Percentiles rank a stretch among this genome's conserved stretches.
Conservation (phyloP, 2,329 filamentous ascomycete genomes). For the Trichoderma harzianum region DNA sequence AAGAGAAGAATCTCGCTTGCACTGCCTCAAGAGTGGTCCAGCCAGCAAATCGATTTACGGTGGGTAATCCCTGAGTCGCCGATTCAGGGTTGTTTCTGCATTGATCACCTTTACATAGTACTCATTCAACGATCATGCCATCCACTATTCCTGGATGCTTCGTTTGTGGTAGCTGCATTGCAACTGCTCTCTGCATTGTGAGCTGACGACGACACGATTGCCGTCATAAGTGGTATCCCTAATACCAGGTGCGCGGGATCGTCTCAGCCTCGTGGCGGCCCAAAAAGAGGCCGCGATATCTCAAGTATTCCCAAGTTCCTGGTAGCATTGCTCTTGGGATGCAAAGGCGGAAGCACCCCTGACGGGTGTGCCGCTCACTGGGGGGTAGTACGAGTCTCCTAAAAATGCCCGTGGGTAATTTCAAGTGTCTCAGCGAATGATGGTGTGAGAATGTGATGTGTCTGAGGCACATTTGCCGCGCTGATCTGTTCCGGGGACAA, state of each 20-base stretch:
- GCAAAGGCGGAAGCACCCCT: neutral
- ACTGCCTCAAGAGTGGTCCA: neutral
- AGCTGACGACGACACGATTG: neutral
- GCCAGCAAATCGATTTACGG: neutral
- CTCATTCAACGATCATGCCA: neutral
- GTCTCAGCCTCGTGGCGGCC: slow-evolving; percentile 1
- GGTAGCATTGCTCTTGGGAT: neutral
- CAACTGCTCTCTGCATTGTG: neutral
- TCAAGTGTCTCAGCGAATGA: slow-evolving; percentile 3
- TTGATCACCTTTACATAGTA: neutral
- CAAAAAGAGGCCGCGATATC: neutral
- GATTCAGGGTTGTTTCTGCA: neutral
- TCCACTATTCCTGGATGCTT: neutral
- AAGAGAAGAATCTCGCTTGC: slow-evolving; percentile 6
- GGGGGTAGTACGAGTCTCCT: neutral
- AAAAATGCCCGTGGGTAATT: neutral
- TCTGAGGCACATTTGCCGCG: slow-evolving; percentile 10
- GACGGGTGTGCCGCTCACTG: neutral
- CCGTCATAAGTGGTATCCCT: neutral
- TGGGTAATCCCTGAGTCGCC: neutral
- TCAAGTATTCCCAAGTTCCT: neutral
- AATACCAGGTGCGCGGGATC: slow-evolving; percentile 8
- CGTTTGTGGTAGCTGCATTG: neutral
- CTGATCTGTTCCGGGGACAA: slow-evolving; percentile 4
- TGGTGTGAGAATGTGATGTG: slow-evolving; percentile 12